phyloP scores from a whole-genome alignment of 2,329 filamentous ascomycete genomes.

The Penicillium sp. region DNA sequence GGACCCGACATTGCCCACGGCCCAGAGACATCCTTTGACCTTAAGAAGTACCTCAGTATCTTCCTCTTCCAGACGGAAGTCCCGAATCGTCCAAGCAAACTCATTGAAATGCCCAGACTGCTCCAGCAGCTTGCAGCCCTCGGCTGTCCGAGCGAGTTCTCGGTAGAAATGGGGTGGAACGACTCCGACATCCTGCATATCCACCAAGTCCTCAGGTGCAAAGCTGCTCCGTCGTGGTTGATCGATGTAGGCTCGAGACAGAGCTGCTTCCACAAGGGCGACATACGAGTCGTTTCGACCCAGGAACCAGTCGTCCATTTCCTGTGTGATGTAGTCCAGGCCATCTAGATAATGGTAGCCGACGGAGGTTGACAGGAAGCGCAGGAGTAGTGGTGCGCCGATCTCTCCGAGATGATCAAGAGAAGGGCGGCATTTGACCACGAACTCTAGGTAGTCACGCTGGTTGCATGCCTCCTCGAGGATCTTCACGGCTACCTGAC shows the following conservation, averaged over 20 bases:
- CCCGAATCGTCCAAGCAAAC: conserved; percentile 82
- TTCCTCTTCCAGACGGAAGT: conserved; percentile 79
- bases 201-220: conserved; percentile 57
- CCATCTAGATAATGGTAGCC: conserved; percentile 97
- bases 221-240: conserved; percentile 49
- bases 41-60: conserved; percentile 85
- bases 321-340: conserved; percentile 96
- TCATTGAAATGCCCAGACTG: conserved; percentile 97
- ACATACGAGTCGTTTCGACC: conserved; percentile 97
- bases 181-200: conserved; percentile 55
- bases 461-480: conserved; percentile 96
- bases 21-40: conserved; percentile 96
- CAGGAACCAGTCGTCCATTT: conserved; percentile 99
- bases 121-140: conserved; percentile 84
- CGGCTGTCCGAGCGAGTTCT: conserved; percentile 85
- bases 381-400: conserved; percentile 83
- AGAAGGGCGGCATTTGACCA: conserved; percentile 91
- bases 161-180: conserved; percentile 98
- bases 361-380: conserved; percentile 92
- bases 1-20: conserved; percentile 94
- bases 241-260: conserved; percentile 74
- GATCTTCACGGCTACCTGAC: conserved; percentile 93
- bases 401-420: conserved; percentile 96
- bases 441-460: conserved; percentile 86
- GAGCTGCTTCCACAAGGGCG: conserved; percentile 87